Percentiles rank a stretch among this genome's conserved stretches.
Evolutionary conservation across 306 rosid genomes (phyloP).

Genomic region (Cucurbita argyrosperma): DNA sequence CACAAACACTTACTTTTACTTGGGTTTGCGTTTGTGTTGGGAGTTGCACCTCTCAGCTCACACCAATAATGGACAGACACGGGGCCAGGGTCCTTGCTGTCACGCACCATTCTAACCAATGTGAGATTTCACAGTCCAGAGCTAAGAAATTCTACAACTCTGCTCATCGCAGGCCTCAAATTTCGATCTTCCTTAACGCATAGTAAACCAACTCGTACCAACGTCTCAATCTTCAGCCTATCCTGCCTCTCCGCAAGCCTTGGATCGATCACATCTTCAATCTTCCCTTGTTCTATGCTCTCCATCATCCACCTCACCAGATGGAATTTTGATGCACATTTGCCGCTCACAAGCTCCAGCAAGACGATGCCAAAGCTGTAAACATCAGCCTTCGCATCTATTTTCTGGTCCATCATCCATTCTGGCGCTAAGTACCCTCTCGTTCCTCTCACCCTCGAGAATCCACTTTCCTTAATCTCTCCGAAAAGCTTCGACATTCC

Average conservation of each 20-base stretch:
- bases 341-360: slow-evolving; percentile 25
- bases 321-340: slow-evolving; percentile 12
- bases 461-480: slow-evolving; percentile 9
- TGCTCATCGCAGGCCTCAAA: slow-evolving; percentile 29
- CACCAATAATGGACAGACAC: too few species aligned
- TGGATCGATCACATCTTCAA: slow-evolving; percentile 15
- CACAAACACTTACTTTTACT: background rate
- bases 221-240: slow-evolving; percentile 7
- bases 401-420: slow-evolving; percentile 25
- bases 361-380: slow-evolving; percentile 31
- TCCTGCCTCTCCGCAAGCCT: background rate
- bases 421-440: slow-evolving; percentile 32
- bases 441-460: slow-evolving; percentile 24
- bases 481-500: slow-evolving; percentile 31
- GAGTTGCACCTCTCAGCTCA: background rate
- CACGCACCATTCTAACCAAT: too few species aligned
- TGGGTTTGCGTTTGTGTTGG: background rate
- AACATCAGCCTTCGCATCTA: slow-evolving; percentile 29
- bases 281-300: slow-evolving; percentile 10
- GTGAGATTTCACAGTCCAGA: too few species aligned
- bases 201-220: slow-evolving; percentile 16
- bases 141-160: slow-evolving; percentile 21
- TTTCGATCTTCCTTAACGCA: slow-evolving; percentile 24
- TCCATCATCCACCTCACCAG: slow-evolving; percentile 17
- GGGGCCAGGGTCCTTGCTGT: background rate